Percentiles rank a stretch among this genome's conserved stretches.
Conservation (phyloP, 176 grass and related monocot genomes). For the Melocanna baccifera region DNA sequence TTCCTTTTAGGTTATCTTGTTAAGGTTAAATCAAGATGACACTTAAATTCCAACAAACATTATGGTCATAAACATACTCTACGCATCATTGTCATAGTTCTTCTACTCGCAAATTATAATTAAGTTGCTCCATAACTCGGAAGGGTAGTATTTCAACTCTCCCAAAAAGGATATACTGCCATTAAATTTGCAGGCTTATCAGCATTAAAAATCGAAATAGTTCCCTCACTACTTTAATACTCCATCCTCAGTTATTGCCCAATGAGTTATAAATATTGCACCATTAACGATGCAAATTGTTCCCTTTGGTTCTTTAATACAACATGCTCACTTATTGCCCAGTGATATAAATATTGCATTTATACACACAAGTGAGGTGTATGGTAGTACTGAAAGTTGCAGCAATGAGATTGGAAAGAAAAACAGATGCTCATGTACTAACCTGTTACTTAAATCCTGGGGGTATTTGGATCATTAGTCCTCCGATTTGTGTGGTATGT, state of each 20-base stretch:
- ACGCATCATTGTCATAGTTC: not conserved
- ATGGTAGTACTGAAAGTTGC: conserved; percentile 18
- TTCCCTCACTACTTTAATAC: conserved; percentile 4
- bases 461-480: not conserved
- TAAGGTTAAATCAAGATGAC: not conserved
- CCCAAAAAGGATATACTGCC: not conserved
- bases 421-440: not conserved
- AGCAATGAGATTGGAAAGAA: not conserved
- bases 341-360: conserved; percentile 37
- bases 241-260: conserved; percentile 15
- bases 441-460: not conserved
- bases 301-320: conserved; percentile 34
- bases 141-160: not conserved
- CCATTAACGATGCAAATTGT: conserved; percentile 34
- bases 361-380: conserved; percentile 1
- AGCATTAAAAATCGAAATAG: conserved; percentile 4
- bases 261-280: conserved; percentile 27
- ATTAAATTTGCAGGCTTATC: conserved; percentile 29
- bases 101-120: not conserved
- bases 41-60: conserved; percentile 12
- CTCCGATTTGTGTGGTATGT: not conserved
- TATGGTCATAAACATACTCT: not conserved
- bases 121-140: not conserved
- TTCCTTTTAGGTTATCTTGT: not conserved
- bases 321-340: conserved; percentile 19